These are phyloP conservation scores for Bolboschoenus planiculmis DNA, from an alignment of 176 grass and related monocot species.

Conservation along the genomic window DNA sequence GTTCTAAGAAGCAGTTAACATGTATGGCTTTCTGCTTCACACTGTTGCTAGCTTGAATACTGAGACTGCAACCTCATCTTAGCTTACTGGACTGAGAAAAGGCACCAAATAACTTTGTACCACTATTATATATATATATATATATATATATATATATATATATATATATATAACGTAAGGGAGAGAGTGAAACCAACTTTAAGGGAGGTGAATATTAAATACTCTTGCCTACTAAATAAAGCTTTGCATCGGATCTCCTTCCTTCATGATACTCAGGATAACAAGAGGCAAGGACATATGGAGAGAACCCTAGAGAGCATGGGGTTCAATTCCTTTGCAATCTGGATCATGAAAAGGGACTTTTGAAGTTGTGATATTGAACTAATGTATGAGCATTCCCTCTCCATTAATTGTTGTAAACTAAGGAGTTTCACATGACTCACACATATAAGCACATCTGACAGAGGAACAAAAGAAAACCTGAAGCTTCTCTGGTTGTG, in stretches of 20 bases:
- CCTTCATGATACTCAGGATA: neutral
- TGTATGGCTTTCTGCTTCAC: no score
- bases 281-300: neutral
- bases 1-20: neutral
- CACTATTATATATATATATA: no score
- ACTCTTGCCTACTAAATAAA: no score
- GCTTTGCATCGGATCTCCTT: no score
- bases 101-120: no score
- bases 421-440: neutral
- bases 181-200: no score
- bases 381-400: neutral
- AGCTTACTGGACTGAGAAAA: no score
- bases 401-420: neutral
- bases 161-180: no score
- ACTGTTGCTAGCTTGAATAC: no score
- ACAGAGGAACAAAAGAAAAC: neutral
- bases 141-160: no score
- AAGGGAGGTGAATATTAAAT: no score
- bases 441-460: neutral
- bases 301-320: neutral
- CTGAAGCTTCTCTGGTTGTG: neutral
- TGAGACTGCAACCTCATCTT: no score
- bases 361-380: neutral
- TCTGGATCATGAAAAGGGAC: neutral
- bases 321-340: neutral